Evolutionary conservation across 768 basidiomycete species (phyloP), one percentile per base, ranked within the genome.

Genomic region (Lactifluus hygrophoroides): DNA sequence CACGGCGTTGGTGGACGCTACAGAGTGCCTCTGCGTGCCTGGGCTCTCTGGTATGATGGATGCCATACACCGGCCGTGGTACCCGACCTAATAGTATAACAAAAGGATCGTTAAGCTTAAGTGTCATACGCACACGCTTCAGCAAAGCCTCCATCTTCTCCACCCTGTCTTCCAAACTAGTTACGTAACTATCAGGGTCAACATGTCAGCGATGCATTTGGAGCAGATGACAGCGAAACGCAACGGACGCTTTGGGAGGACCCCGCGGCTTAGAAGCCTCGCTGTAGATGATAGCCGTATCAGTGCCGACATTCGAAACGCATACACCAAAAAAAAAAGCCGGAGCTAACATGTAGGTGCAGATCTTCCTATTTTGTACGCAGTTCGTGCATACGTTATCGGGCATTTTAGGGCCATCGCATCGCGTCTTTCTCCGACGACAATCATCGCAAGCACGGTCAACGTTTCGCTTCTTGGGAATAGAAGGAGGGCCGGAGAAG

Each of bases 341-440:
- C 44, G 27, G 51, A 21, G 38, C 56, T 54, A 21, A 72, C 71
- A 73, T 43, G 64, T 75, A 74, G 30, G 69, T 73, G 58, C 74
- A 75, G 16, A 66, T 55, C 51, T 66, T 58, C 21, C 66, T 58
- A 44, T 66, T 69, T 30, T 68, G 67, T 32, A 67, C 57, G 64
- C 74, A 75, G 60, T 74, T 75, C 35, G 72, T 69, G 64, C 74
- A 75, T 49, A 70, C 63, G 49, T 69, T 69, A 52, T 67, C 66
- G n/a, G 65, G 67, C 68, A 68, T 71, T 54, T 64, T 64, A 30
- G 69, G 67, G 13, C 71, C 70, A 51, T 72, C 71, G 45, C 72
- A 72, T 52, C 68, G 64, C 5, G 70, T 71, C 54, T 71, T 72
- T 51, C 69, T 60, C 28, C 66, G 63, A 11, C 71, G 67, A 60